Conservation (phyloP, 495 filamentous ascomycete species). For the Glarea lozoyensis region DNA sequence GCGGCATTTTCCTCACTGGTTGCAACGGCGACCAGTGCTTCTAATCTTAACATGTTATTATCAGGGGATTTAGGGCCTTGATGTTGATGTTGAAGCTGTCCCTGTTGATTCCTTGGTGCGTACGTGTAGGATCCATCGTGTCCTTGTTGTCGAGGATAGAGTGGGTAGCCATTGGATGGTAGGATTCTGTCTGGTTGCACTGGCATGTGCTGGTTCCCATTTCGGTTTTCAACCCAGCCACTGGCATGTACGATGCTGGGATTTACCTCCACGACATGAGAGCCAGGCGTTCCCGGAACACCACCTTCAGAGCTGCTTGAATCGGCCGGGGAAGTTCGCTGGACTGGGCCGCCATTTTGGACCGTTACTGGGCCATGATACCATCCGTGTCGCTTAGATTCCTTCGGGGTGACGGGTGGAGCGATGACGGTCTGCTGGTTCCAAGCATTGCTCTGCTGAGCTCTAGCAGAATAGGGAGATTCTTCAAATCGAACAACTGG, state of each 20-base stretch:
- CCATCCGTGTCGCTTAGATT: slow-evolving; percentile 57
- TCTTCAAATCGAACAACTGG: slow-evolving; percentile 38
- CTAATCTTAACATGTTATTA: slow-evolving; percentile 59
- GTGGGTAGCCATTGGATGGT: slow-evolving; percentile 6
- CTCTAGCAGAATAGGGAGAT: slow-evolving; percentile 20
- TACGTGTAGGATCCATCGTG: slow-evolving; percentile 14
- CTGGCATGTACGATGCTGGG: slow-evolving; percentile 18
- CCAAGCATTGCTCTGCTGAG: slow-evolving; percentile 21
- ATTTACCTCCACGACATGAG: slow-evolving; percentile 9
- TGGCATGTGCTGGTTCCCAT: background rate
- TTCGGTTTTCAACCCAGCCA: slow-evolving; percentile 16
- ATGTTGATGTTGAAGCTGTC: slow-evolving; percentile 12
- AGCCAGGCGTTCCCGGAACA: slow-evolving; percentile 13
- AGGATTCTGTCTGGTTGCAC: background rate
- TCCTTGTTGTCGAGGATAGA: slow-evolving; percentile 1
- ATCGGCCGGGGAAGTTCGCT: slow-evolving; percentile 59
- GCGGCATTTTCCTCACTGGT: slow-evolving; percentile 68
- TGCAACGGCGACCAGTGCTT: slow-evolving; percentile 83
- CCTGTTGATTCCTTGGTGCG: slow-evolving; percentile 1
- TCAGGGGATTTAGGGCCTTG: slow-evolving; percentile 24
- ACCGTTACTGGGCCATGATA: slow-evolving; percentile 50
- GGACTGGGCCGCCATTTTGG: slow-evolving; percentile 16
- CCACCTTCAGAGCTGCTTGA: slow-evolving; percentile 63
- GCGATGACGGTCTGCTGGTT: slow-evolving; percentile 45
- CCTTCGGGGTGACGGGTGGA: slow-evolving; percentile 39